Evolutionary conservation across 176 grass and related monocot genomes (phyloP), one percentile per base, ranked within the genome.

Genomic region (Saccharum officinarum): DNA sequence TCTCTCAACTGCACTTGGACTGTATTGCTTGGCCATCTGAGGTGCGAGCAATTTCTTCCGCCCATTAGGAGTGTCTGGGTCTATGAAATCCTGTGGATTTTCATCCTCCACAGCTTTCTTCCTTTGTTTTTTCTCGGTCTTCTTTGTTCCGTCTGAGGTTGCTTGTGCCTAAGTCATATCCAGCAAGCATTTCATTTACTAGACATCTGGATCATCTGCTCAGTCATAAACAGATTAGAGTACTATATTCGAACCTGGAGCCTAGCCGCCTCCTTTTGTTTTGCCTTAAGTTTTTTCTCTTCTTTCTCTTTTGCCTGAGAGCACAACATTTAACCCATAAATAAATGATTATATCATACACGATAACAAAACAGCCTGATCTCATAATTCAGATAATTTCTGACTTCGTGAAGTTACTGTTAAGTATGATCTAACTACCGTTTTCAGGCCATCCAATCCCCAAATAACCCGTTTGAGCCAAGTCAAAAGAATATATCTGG

Each of bases 21-120:
- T 96, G 73, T 93, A 96, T 84, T 96, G 86, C 36, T 93, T 96
- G 15, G 94, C 94, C 94, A 96, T 89, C 71, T 96, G 89, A 70
- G n/a, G 22, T 22, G 94, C 92, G 49, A 96, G 94, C 37, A 71
- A 64, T 83, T 96, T 96, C 79, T 91, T 96, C 44, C 63, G 61
- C 64, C 94, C 94, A 77, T 60, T 39, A 28, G 68, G 68, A 54
- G 94, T 96, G 26, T 85, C 22, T 23, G 89, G 94, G 68, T 93
- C 91, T 26, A 93, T 42, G 69, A 93, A 93, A 89, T 96, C 94
- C 47, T 95, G 86, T 18, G 88, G 84, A 77, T 96, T 93, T 39
- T 96, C 91, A 83, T 93, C 94, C 84, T 96, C 89, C 8, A 57
- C 67, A 47, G 67, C 79, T 75, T 83, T 87, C 65, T 87, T 91